Conservation (phyloP, 306 rosid species). For the Citrullus colocynthis region DNA sequence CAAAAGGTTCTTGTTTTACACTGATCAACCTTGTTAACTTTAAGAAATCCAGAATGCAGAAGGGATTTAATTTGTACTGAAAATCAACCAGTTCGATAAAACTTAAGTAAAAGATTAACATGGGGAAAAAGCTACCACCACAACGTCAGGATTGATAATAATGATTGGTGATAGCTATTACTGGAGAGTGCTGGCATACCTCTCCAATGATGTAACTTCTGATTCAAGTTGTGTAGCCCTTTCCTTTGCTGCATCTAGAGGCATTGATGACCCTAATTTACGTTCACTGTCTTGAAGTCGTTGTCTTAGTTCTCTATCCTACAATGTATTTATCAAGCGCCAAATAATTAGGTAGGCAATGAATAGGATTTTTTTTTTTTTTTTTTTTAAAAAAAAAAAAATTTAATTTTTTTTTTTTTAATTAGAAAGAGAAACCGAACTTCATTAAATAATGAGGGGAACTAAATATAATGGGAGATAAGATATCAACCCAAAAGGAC, state of each 20-base stretch:
- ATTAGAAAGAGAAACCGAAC: background rate
- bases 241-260: conserved; percentile 67
- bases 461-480: background rate
- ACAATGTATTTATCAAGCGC: background rate
- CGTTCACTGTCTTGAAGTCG: conserved; percentile 76
- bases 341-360: background rate
- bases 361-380: too few species aligned
- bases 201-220: conserved; percentile 65
- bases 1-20: background rate
- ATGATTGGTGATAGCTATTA: background rate
- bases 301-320: conserved; percentile 71
- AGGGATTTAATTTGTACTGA: background rate
- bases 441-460: background rate
- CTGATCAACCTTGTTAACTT: background rate
- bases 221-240: conserved; percentile 74
- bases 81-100: background rate
- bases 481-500: background rate
- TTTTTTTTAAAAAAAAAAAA: too few species aligned
- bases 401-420: too few species aligned
- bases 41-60: background rate
- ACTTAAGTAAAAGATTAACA: background rate
- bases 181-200: conserved; percentile 26
- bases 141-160: background rate
- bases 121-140: background rate
- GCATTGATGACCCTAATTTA: conserved; percentile 84